phyloP scores from a whole-genome alignment of 2,329 filamentous ascomycete genomes.

The Penicillium freii region DNA sequence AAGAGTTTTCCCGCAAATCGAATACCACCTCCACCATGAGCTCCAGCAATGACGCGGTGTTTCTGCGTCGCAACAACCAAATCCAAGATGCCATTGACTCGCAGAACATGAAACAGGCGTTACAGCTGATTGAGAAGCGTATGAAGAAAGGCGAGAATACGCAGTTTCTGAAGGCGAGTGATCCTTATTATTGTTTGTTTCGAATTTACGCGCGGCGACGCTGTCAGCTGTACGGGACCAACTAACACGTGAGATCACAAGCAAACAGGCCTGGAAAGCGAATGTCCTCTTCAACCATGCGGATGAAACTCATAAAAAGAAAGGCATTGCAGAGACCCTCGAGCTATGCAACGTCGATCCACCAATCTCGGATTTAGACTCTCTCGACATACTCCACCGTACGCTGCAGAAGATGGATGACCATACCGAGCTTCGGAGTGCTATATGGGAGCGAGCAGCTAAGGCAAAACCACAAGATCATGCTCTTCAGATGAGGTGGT shows the following conservation, averaged over 20 bases:
- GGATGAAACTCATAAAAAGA: conserved; percentile 43
- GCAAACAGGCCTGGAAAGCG: conserved; percentile 44
- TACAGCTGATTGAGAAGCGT: conserved; percentile 52
- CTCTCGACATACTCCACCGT: conserved; percentile 44
- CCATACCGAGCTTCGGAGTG: conserved; percentile 35
- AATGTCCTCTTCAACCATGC: conserved; percentile 42
- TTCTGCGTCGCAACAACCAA: conserved; percentile 48
- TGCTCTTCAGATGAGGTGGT: conserved; percentile 48
- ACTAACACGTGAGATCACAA: background rate
- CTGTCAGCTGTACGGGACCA: background rate
- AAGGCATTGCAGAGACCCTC: conserved; percentile 45
- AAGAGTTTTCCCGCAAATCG: background rate
- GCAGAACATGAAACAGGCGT: conserved; percentile 50
- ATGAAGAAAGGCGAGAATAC: conserved; percentile 56
- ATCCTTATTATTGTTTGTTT: background rate
- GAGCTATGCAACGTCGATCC: conserved; percentile 44
- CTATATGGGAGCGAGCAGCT: conserved; percentile 49
- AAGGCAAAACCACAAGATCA: conserved; percentile 45
- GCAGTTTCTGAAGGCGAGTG: conserved; percentile 39
- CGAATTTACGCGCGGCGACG: background rate
- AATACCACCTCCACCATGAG: conserved; percentile 27
- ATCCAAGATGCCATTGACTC: conserved; percentile 51
- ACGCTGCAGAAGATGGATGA: conserved; percentile 39
- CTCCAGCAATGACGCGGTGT: conserved; percentile 39
- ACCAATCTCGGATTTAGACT: conserved; percentile 46